Evolutionary conservation across 2,329 filamentous ascomycete genomes (phyloP).

Genomic region (Penicillium sp.): DNA sequence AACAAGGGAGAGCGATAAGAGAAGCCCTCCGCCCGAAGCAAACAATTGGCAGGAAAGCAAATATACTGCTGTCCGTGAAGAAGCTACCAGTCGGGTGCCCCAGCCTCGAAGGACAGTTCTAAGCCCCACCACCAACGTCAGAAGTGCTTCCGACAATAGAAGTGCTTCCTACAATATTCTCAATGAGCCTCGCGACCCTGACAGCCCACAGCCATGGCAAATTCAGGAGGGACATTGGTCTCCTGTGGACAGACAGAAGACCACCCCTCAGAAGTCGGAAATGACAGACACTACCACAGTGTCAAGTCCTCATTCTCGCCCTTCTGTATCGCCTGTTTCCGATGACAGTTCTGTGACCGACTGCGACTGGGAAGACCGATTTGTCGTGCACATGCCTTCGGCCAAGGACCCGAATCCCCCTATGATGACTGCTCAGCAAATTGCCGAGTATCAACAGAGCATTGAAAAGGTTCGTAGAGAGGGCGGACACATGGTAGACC

Average conservation of each 20-base stretch:
- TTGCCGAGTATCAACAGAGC: slow-evolving; percentile 37
- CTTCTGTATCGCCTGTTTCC: slow-evolving; percentile 31
- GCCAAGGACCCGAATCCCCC: slow-evolving; percentile 42
- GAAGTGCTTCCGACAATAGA: slow-evolving; percentile 13
- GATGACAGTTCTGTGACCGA: slow-evolving; percentile 30
- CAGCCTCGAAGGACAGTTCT: slow-evolving; percentile 35
- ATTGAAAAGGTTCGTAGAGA: slow-evolving; percentile 32
- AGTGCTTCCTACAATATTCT: slow-evolving; percentile 16
- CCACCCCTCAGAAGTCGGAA: slow-evolving; percentile 17
- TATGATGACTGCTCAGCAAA: slow-evolving; percentile 38
- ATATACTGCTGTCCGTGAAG: slow-evolving; percentile 1
- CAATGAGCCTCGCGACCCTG: slow-evolving; percentile 9
- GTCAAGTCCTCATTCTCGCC: slow-evolving; percentile 27
- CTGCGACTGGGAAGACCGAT: slow-evolving; percentile 41
- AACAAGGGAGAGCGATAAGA: slow-evolving; percentile 22
- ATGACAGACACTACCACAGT: slow-evolving; percentile 20
- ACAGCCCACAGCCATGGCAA: slow-evolving; percentile 28
- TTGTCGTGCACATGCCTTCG: slow-evolving; percentile 44
- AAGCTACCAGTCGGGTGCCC: background rate
- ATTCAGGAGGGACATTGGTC: slow-evolving; percentile 37
- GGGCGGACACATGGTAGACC: slow-evolving; percentile 30
- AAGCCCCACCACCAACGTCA: slow-evolving; percentile 31
- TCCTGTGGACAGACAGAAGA: slow-evolving; percentile 27
- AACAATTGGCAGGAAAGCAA: slow-evolving; percentile 20
- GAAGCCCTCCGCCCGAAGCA: slow-evolving; percentile 18